Conservation (phyloP, 208 protist species). For the Leishmania lainsoni region DNA sequence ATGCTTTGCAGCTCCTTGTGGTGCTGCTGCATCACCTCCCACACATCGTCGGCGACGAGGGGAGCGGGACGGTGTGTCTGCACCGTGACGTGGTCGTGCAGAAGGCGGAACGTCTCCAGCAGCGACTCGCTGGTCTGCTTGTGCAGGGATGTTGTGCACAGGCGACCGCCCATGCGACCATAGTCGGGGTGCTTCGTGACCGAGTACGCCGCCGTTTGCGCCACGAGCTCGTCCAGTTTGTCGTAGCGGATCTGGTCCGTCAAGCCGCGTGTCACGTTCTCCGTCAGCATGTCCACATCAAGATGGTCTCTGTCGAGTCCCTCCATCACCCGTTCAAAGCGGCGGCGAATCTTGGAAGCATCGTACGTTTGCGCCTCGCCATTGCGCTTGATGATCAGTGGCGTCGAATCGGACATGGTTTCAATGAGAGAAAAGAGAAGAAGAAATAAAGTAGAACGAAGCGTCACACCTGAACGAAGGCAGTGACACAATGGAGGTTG, state of each 20-base stretch:
- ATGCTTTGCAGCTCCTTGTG: conserved; percentile 86
- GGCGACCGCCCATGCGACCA: conserved; percentile 96
- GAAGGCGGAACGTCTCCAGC: conserved; percentile 85
- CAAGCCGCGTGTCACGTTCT: conserved; percentile 91
- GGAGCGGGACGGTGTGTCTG: conserved; percentile 77
- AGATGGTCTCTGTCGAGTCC: conserved; percentile 64
- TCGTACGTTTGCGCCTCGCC: conserved; percentile 63
- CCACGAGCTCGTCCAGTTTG: conserved; percentile 95
- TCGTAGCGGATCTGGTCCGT: conserved; percentile 87
- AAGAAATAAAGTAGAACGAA: background rate
- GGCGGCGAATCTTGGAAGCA: conserved; percentile 51
- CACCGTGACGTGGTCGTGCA: conserved; percentile 92
- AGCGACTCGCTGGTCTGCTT: conserved; percentile 94
- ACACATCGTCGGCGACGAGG: conserved; percentile 95
- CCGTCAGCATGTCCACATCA: conserved; percentile 72
- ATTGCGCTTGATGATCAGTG: conserved; percentile 69
- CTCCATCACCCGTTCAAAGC: conserved; percentile 47
- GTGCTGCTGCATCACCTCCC: conserved; percentile 85
- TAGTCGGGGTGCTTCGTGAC: conserved; percentile 98
- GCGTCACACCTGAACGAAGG: background rate
- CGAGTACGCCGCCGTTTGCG: conserved; percentile 97
- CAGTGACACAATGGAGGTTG: background rate
- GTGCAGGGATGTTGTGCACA: conserved; percentile 97
- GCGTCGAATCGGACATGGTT: conserved; percentile 26
- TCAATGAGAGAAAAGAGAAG: background rate